Conservation (phyloP, 75 land plant species). For the Larix kaempferi region DNA sequence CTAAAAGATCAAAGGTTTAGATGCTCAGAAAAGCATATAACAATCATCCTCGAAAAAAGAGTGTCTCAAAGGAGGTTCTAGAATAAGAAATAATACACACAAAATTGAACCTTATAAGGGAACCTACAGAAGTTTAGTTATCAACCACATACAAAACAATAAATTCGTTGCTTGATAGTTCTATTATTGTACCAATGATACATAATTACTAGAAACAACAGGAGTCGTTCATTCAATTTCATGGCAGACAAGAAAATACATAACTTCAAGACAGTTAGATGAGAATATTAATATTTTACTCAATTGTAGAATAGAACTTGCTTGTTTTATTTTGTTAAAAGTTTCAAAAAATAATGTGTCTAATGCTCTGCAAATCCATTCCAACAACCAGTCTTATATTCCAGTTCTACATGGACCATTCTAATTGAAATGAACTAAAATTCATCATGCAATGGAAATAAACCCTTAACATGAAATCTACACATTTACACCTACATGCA, state of each 20-base stretch:
- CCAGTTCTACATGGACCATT: neutral
- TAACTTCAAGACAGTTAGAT: neutral
- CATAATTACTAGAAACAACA: neutral
- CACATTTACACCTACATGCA: neutral
- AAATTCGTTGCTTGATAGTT: neutral
- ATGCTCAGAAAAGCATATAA: no score
- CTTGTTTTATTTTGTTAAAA: neutral
- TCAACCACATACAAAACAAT: neutral
- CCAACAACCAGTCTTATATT: neutral
- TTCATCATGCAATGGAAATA: no score
- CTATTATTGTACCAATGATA: neutral
- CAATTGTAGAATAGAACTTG: neutral
- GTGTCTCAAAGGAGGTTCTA: no score
- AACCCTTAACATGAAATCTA: neutral
- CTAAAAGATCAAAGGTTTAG: no score
- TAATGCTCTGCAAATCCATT: neutral
- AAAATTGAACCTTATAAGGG: no score
- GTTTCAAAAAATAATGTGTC: neutral
- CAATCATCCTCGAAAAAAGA: no score
- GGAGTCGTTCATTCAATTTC: neutral
- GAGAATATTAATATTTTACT: neutral
- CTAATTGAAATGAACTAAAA: neutral
- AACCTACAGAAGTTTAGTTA: no score
- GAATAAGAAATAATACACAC: no score
- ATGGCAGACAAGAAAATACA: neutral